Evolutionary conservation across 352 stramenopile species (phyloP).

Genomic region (Globisporangium takayamanum): DNA sequence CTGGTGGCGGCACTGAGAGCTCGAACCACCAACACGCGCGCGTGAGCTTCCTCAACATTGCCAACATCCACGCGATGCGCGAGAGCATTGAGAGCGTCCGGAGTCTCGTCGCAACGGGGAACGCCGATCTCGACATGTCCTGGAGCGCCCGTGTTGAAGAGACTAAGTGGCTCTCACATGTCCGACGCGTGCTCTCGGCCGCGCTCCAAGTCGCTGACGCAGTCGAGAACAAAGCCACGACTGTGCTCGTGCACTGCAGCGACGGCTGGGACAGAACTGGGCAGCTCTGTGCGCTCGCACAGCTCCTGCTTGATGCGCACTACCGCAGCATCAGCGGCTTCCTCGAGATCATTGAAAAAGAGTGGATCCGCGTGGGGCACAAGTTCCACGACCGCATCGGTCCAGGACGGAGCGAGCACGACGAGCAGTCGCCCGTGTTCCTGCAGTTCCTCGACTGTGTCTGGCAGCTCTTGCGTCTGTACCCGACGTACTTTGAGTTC

Average conservation of each 20-base stretch:
- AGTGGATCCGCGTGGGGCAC: constrained; percentile 83
- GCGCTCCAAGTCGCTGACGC: constrained; percentile 57
- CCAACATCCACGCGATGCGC: constrained; percentile 92
- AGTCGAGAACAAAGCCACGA: constrained; percentile 62
- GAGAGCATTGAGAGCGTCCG: constrained; percentile 75
- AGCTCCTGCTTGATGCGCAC: constrained; percentile 85
- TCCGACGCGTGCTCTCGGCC: constrained; percentile 63
- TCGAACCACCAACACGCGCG: constrained; percentile 59
- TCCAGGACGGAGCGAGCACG: constrained; percentile 53
- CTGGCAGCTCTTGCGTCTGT: constrained; percentile 77
- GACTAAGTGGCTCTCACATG: constrained; percentile 75
- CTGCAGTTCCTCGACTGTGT: constrained; percentile 89
- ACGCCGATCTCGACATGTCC: constrained; percentile 48
- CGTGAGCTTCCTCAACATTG: constrained; percentile 87
- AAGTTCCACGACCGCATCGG: constrained; percentile 87
- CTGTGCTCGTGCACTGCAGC: constrained; percentile 87
- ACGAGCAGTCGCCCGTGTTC: constrained; percentile 85
- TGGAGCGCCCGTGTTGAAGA: constrained; percentile 68
- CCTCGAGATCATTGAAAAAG: constrained; percentile 74
- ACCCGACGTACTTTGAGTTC: constrained; percentile 85
- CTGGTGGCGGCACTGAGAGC: constrained; percentile 87
- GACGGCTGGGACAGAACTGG: constrained; percentile 91
- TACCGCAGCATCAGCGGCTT: constrained; percentile 85
- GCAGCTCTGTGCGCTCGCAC: constrained; percentile 75
- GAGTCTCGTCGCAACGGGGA: constrained; percentile 30